Evolutionary conservation across 805 yeast species (phyloP), one percentile per base, ranked within the genome.

Genomic region (Candida coquimbonensis): DNA sequence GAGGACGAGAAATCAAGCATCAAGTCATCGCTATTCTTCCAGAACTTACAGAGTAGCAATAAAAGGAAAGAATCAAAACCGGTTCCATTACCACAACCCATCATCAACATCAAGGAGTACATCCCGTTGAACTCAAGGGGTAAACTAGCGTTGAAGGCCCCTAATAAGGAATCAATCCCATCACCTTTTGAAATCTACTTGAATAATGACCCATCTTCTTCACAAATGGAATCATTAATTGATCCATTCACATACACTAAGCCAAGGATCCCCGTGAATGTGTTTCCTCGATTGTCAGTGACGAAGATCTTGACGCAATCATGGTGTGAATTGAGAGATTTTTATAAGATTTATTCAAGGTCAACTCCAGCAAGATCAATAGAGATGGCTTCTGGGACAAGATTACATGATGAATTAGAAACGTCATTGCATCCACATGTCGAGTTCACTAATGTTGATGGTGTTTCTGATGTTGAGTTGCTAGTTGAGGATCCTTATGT

Each of bases 291-390:
- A 36, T 57, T 80, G 14, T 74, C 80, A 1, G 88, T 83, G 5
- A 81, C 90, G 0, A 74, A 70, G 45, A 58, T 85, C 9, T 61
- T 81, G 11, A 75, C 83, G 0, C 68, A 74, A 31, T 62, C 71
- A 14, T 84, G 88, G 86, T 85, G 93, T 66, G 91, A 85, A 60
- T 62, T 84, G 39, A 64, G 78, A 36, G 69, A 66, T 17, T 69
- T 73, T 48, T 84, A 78, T 56, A 69, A 71, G 24, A 56, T 78
- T 0, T 83, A 75, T 52, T 64, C 81, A 33, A 33, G 6, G 16
- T n/a, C 8, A 1, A 33, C 5, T 33, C 21, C 36, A n/a, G 8
- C 0, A 70, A 71, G 19, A 64, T 72, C 7, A 62, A 60, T 3
- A 54, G 54, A 3, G 58, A 72, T 82, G 69, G 46, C 47, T 3